These are phyloP conservation scores for Aspergillus niger DNA, from an alignment of 2,329 filamentous ascomycete species.

Conservation along the genomic window DNA sequence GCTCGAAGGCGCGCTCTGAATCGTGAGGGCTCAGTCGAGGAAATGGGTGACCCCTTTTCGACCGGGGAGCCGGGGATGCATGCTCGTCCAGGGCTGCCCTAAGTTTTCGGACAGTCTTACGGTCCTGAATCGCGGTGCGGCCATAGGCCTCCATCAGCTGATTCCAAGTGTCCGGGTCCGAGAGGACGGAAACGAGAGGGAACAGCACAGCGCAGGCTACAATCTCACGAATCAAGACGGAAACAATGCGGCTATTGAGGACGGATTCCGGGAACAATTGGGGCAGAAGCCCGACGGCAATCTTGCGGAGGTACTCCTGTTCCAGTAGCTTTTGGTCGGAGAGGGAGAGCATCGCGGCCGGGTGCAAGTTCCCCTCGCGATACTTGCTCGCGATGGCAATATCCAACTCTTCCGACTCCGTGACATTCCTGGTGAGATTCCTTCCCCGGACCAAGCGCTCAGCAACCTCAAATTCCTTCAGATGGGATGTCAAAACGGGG, in stretches of 20 bases:
- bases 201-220: constrained; percentile 88
- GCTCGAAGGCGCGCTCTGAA: constrained; percentile 89
- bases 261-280: constrained; percentile 72
- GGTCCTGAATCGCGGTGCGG: constrained; percentile 84
- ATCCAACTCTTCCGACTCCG: constrained; percentile 94
- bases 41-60: constrained; percentile 66
- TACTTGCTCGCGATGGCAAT: constrained; percentile 95
- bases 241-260: constrained; percentile 77
- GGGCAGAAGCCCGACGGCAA: constrained; percentile 73
- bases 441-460: constrained; percentile 83
- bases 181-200: constrained; percentile 75
- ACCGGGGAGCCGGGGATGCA: constrained; percentile 74
- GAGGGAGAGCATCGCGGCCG: constrained; percentile 78
- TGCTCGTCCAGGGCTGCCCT: constrained; percentile 92
- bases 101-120: constrained; percentile 90
- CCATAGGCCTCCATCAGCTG: constrained; percentile 90
- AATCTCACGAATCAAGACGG: constrained; percentile 80
- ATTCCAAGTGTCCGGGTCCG: constrained; percentile 97
- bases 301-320: constrained; percentile 80
- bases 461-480: constrained; percentile 87
- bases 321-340: constrained; percentile 82
- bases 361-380: constrained; percentile 81
- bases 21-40: constrained; percentile 80
- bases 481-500: constrained; percentile 83
- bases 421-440: constrained; percentile 84